phyloP scores from a whole-genome alignment of 768 basidiomycete genomes.

The Naematelia aurantialba region DNA sequence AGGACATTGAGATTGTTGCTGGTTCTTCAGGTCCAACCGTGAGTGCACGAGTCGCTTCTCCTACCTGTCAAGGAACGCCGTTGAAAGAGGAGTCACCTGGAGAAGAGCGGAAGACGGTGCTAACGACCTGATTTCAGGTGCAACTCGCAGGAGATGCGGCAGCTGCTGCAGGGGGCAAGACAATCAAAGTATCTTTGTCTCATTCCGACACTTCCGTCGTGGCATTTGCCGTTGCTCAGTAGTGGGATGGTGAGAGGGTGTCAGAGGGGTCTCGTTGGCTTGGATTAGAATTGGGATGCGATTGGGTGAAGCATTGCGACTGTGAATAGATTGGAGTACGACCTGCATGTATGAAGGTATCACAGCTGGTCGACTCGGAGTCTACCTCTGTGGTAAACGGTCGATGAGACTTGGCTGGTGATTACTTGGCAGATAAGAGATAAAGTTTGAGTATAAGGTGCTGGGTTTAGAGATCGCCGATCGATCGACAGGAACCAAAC shows the following conservation, averaged over 20 bases:
- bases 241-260: constrained; percentile 1
- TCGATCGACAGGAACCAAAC: neutral
- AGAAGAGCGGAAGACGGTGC: too few relatives aligned
- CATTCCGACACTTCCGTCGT: constrained; percentile 76
- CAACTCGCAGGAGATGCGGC: constrained; percentile 60
- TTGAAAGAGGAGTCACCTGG: too few relatives aligned
- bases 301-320: neutral
- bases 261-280: neutral
- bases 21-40: constrained; percentile 71
- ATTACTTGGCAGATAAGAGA: too few relatives aligned
- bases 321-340: neutral
- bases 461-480: too few relatives aligned
- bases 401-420: too few relatives aligned
- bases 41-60: constrained; percentile 31
- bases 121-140: constrained; percentile 17
- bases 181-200: constrained; percentile 79
- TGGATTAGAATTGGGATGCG: neutral
- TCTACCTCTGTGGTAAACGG: too few relatives aligned
- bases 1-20: constrained; percentile 92
- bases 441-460: too few relatives aligned
- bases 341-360: neutral
- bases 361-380: too few relatives aligned
- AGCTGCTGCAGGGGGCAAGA: constrained; percentile 65
- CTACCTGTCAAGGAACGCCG: too few relatives aligned
- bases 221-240: constrained; percentile 49